A percentile compares a stretch with the other conserved stretches of the same genome.
Evolutionary conservation across 1,139 yeast species (phyloP).

Genomic region (Entelexis sorbosivorans): DNA sequence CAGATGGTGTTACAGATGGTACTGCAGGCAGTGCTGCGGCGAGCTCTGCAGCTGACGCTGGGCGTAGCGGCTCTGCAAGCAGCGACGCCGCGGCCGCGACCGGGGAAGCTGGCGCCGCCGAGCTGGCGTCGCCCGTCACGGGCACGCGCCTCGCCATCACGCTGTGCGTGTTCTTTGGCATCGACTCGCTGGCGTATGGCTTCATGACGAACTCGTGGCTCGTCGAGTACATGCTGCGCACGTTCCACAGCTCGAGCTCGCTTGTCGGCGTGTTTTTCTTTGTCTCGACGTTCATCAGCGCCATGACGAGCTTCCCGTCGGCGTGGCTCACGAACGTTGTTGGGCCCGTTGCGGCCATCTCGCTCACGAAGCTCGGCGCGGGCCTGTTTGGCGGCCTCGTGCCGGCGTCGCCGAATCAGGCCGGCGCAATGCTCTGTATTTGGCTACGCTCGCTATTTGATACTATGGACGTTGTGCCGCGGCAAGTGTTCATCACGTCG

Average conservation of each 20-base stretch:
- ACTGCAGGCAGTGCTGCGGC: not conserved
- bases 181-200: slow-evolving; percentile 79
- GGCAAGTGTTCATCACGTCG: slow-evolving; percentile 66
- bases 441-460: slow-evolving; percentile 45
- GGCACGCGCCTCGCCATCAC: slow-evolving; percentile 8
- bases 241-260: slow-evolving; percentile 28
- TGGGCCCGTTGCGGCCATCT: slow-evolving; percentile 72
- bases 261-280: slow-evolving; percentile 47
- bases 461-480: slow-evolving; percentile 85
- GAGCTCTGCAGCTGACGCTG: not conserved
- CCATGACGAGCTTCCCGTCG: slow-evolving; percentile 57
- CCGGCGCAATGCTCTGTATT: slow-evolving; percentile 32
- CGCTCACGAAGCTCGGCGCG: slow-evolving; percentile 70
- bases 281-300: slow-evolving; percentile 46
- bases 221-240: slow-evolving; percentile 52
- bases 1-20: not conserved
- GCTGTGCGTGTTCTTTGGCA: slow-evolving; percentile 37
- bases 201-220: slow-evolving; percentile 85
- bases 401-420: slow-evolving; percentile 34
- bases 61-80: no score
- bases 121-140: not conserved
- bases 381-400: slow-evolving; percentile 51
- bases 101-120: not conserved
- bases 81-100: not conserved
- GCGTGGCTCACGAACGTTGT: slow-evolving; percentile 54